Evolutionary conservation across 441 rosid genomes (phyloP).

Genomic region (Pelargonium citronellum): DNA sequence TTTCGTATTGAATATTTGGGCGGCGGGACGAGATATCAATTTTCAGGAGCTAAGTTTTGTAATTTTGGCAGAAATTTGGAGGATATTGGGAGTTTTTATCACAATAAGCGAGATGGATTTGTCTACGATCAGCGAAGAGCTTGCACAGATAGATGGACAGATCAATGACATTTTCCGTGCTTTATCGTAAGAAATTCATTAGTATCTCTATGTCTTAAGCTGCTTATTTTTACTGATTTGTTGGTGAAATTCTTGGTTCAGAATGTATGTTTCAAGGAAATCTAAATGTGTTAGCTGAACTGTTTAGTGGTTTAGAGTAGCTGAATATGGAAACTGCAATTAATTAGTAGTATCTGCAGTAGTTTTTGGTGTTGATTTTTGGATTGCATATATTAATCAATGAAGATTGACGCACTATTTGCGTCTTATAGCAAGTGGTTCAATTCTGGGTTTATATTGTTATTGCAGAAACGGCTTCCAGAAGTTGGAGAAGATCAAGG

Average conservation of each 20-base stretch:
- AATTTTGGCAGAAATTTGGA: background rate
- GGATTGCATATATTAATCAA: background rate
- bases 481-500: slow-evolving; percentile 90
- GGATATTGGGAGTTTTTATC: background rate
- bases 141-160: slow-evolving; percentile 76
- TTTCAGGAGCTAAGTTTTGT: background rate
- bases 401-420: background rate
- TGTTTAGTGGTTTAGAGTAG: background rate
- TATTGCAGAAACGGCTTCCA: slow-evolving; percentile 83
- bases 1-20: slow-evolving; percentile 5
- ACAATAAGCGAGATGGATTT: slow-evolving; percentile 43
- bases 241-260: background rate
- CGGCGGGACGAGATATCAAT: too few species aligned
- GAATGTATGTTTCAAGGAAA: background rate
- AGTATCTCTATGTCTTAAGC: slow-evolving; percentile 9
- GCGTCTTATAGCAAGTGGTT: background rate
- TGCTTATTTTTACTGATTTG: background rate
- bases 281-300: background rate
- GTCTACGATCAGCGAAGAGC: slow-evolving; percentile 66
- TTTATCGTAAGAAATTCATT: slow-evolving; percentile 51
- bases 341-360: background rate
- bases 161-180: slow-evolving; percentile 79
- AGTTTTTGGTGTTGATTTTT: background rate
- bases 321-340: background rate
- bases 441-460: slow-evolving; percentile 6